Base-by-base conservation (phyloP, 2,329 filamentous ascomycete genomes). In the Fusarium sublunatum region DNA sequence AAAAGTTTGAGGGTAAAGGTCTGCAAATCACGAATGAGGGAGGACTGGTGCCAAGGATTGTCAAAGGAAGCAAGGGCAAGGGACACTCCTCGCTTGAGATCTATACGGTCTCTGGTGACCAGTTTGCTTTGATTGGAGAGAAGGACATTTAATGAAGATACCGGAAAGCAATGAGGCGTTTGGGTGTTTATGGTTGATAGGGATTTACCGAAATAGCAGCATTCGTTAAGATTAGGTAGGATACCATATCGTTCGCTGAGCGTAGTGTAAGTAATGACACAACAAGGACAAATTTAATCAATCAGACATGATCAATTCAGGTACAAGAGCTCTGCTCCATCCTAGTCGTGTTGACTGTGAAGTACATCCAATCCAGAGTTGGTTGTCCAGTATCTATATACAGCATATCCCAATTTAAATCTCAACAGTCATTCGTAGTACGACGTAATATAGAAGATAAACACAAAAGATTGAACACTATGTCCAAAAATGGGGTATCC, bases 31-130 rank as follows among this genome's bases (percentile, higher is more conserved):
- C 69, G 4, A 59, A 66, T 2, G 75, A 74, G 69, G 73, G 73
- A 4, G 73, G 75, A 2, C 63, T 45, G 32, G 57, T 75, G 15
- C 70, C 72, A 35, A 73, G 72, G 56, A 56, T 64, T 5, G 52
- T 78, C 19, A 25, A 73, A 35, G 81, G 79, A 1, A 70, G 65
- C 57, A 83, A 83, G 75, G 82, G 82, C 5, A 64, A 70, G 2
- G 75, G 72, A 15, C 35, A 57, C 12, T 81, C 78, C 19, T 67
- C 61, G 2, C 63, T 79, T 3, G 56, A 66, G 9, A 65, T 76
- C 9, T 58, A 71, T 7, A 74, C 70, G 6, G 59, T 79, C 29
- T 74, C 72, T 26, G 75, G 75, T 1, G 43, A 71, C 22, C 47
- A 76, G 44, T 52, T 67, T 32, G 50, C 74, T 12, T 19, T 68